Evolutionary conservation across 78 protist species (phyloP).

Genomic region (Planoprotostelium fungivorum): DNA sequence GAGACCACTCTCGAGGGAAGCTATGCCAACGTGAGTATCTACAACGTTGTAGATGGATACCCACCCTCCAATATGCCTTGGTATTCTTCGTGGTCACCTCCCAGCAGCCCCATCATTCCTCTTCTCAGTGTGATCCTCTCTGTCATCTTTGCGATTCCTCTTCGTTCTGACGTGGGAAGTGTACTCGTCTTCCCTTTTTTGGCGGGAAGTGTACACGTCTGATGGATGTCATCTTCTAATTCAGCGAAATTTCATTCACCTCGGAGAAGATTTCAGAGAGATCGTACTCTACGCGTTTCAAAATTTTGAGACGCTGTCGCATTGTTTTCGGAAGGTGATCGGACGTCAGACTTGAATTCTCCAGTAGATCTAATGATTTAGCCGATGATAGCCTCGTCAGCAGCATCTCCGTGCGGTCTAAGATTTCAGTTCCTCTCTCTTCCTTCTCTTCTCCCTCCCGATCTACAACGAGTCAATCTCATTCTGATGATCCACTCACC

Average conservation of each 20-base stretch:
- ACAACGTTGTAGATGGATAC: neutral
- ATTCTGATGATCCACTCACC: neutral
- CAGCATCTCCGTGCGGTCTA: neutral
- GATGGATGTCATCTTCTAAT: neutral
- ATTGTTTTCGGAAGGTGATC: neutral
- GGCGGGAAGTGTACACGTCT: neutral
- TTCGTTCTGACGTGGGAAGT: neutral
- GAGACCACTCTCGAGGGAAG: neutral
- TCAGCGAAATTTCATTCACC: too few relatives aligned
- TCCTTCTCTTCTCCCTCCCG: neutral
- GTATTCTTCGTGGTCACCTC: neutral
- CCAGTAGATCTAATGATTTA: neutral
- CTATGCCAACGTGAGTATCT: neutral
- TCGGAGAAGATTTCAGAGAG: neutral
- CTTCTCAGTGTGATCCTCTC: neutral
- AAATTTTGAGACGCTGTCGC: neutral
- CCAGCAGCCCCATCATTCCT: neutral
- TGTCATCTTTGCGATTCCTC: neutral
- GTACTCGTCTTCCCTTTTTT: neutral
- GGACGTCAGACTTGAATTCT: neutral
- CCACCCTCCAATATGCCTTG: neutral
- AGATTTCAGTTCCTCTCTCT: neutral
- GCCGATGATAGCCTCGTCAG: neutral
- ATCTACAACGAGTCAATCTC: neutral
- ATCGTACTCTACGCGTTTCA: neutral